These are phyloP conservation scores for Neckera pumila DNA, from an alignment of 225 moss, liverwort and hornwort species.

Conservation along the genomic window DNA sequence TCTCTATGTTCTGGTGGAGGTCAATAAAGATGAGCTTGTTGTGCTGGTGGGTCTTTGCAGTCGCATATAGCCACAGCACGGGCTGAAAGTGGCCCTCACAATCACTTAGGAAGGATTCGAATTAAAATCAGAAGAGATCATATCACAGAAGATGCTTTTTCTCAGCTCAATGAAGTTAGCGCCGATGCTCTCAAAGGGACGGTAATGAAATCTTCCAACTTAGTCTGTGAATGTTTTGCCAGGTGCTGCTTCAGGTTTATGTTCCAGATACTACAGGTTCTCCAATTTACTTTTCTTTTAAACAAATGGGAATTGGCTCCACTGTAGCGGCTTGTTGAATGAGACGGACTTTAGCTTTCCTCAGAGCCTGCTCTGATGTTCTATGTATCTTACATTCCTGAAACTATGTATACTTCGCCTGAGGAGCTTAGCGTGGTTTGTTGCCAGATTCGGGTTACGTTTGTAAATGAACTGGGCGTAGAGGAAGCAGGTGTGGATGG, in stretches of 20 bases:
- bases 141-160: slow-evolving; percentile 89
- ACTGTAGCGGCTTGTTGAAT: neutral
- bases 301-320: neutral
- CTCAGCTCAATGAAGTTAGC: slow-evolving; percentile 73
- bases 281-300: neutral
- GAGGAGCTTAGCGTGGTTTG: neutral
- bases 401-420: neutral
- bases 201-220: slow-evolving; percentile 39
- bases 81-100: slow-evolving; percentile 60
- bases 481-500: slow-evolving; percentile 99
- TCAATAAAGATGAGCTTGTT: neutral
- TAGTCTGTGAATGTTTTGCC: neutral
- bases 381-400: neutral
- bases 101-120: slow-evolving; percentile 61
- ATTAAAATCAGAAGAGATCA: slow-evolving; percentile 93
- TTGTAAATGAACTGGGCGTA: slow-evolving; percentile 95
- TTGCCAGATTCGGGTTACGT: slow-evolving; percentile 78
- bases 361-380: neutral
- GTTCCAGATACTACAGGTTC: neutral
- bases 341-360: neutral
- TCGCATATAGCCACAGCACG: slow-evolving; percentile 79
- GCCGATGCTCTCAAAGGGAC: slow-evolving; percentile 80
- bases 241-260: neutral
- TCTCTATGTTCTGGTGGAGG: neutral
- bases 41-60: slow-evolving; percentile 31